Evolutionary conservation across 805 yeast genomes (phyloP).

Genomic region (Candida tammaniensis): DNA sequence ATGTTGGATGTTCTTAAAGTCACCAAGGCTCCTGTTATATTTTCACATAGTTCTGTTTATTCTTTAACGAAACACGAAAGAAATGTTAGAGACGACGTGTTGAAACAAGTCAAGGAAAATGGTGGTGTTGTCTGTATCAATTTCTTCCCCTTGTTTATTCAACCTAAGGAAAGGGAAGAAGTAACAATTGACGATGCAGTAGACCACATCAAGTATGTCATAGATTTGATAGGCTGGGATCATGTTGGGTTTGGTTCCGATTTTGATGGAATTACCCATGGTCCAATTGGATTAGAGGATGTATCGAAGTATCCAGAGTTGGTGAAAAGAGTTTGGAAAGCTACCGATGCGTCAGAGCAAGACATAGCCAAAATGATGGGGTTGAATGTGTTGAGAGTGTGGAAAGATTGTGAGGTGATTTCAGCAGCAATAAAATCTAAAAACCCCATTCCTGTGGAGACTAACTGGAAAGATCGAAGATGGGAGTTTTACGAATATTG

Average conservation of each 20-base stretch:
- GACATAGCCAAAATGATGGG: conserved; percentile 46
- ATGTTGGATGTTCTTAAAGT: conserved; percentile 43
- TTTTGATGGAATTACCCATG: conserved; percentile 50
- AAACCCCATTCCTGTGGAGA: conserved; percentile 31
- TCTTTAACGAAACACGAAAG: conserved; percentile 39
- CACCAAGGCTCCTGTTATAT: conserved; percentile 46
- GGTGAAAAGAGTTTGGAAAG: conserved; percentile 26
- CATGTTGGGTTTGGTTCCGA: conserved; percentile 52
- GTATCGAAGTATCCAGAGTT: conserved; percentile 55
- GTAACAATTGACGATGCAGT: conserved; percentile 47
- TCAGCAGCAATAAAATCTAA: conserved; percentile 18
- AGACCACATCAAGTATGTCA: conserved; percentile 42
- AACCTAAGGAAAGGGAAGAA: conserved; percentile 17
- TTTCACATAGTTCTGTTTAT: conserved; percentile 48
- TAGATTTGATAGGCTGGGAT: conserved; percentile 47
- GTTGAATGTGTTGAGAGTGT: conserved; percentile 44
- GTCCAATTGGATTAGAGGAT: conserved; percentile 52
- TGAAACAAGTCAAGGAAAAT: conserved; percentile 34
- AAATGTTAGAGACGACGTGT: conserved; percentile 49
- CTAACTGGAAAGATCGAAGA: conserved; percentile 40
- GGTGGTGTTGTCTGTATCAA: conserved; percentile 49
- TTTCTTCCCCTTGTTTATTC: conserved; percentile 42
- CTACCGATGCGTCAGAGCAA: conserved; percentile 40
- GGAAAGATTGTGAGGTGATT: conserved; percentile 38
- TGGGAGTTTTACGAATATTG: conserved; percentile 40